Evolutionary conservation across 169 alveolate genomes (phyloP), one percentile per base, ranked within the genome.

Genomic region (Eimeria maxima): DNA sequence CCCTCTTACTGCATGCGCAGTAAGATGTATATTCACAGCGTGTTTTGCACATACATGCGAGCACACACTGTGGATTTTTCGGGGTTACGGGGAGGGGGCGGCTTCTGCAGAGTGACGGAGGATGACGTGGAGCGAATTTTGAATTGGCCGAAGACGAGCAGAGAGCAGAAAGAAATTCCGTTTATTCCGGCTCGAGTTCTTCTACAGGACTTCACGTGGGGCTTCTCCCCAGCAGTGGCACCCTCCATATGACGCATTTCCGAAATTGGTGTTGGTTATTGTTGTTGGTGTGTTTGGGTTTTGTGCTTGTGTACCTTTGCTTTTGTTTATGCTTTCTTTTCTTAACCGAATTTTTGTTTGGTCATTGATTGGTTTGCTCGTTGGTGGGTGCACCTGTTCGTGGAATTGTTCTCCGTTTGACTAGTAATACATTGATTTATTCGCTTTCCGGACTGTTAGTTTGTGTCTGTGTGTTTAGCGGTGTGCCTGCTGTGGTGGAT

Each of bases 401-500:
- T 33, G 38, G 38, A 33, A 33, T 33, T 33, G 38, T 33, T 2
- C 60, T 53, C 16, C 2, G 44, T 71, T 71, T 38, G 44, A 11
- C 16, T 14, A 38, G 20, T 33, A 10, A 71, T 71, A 11, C 2
- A 0, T 71, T 38, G 20, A 11, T 53, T 0, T 7, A 53, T 53
- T 53, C 67, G 11, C 14, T 18, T 14, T 80, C 14, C 22, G 22
- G 11, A 18, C 3, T 27, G 10, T n/a, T 57, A 24, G 38, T n/a
- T 53, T 89, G 38, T 44, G 55, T 47, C 38, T 42, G 57, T 76
- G 65, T 73, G 20, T 27, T 71, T 90, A 96, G 96, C 27, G 99
- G 99, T n/a, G 99, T 99, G 55, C 99, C 99, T 4, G 99, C 99
- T 57, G 98, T 99, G 65, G 99, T 99, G 27, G 99, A 99, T 96